Evolutionary conservation across 2,329 filamentous ascomycete genomes (phyloP).

Genomic region (Curvularia sp.): DNA sequence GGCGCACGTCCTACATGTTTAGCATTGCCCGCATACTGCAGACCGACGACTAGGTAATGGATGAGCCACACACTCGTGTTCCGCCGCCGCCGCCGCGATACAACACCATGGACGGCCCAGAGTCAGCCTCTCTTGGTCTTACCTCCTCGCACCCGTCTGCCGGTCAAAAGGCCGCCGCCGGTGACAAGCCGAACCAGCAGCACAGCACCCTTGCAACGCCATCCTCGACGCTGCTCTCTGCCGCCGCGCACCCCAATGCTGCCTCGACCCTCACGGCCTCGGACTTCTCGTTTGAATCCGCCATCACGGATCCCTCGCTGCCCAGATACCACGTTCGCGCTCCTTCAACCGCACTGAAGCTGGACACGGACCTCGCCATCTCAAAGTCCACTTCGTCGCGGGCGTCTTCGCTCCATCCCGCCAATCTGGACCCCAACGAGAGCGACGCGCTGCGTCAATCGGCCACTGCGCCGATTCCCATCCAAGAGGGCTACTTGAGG

Average conservation of each 20-base stretch:
- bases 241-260: slow-evolving; percentile 31
- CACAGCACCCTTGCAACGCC: slow-evolving; percentile 9
- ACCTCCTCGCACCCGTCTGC: slow-evolving; percentile 28
- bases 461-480: slow-evolving; percentile 50
- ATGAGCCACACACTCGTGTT: slow-evolving; percentile 22
- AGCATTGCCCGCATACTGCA: slow-evolving; percentile 23
- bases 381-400: slow-evolving; percentile 28
- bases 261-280: slow-evolving; percentile 36
- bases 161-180: slow-evolving; percentile 24
- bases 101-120: slow-evolving; percentile 46
- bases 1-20: slow-evolving; percentile 27
- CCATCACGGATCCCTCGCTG: slow-evolving; percentile 21
- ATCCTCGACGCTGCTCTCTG: slow-evolving; percentile 19
- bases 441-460: slow-evolving; percentile 41
- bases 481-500: slow-evolving; percentile 48
- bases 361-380: slow-evolving; percentile 44
- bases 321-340: slow-evolving; percentile 38
- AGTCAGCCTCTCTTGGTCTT: slow-evolving; percentile 32
- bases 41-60: slow-evolving; percentile 25
- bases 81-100: slow-evolving; percentile 38
- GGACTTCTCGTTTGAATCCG: slow-evolving; percentile 26
- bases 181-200: slow-evolving; percentile 13
- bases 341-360: slow-evolving; percentile 34
- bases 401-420: slow-evolving; percentile 31
- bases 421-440: slow-evolving; percentile 44